phyloP scores from a whole-genome alignment of 116 monocot species.

The Papilionanthe hybrid region DNA sequence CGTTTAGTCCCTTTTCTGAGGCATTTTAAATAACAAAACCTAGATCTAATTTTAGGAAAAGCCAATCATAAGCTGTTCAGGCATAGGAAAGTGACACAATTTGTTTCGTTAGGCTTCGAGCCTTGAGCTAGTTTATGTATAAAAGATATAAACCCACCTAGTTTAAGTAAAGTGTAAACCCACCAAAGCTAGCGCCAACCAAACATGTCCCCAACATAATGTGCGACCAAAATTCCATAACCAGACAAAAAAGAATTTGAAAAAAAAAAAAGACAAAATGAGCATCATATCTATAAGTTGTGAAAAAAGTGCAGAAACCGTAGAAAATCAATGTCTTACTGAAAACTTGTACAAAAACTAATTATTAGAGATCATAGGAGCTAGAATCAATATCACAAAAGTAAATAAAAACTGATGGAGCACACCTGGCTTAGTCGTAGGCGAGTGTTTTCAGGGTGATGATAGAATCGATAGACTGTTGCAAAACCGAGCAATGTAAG shows the following conservation, averaged over 20 bases:
- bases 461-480: constrained; percentile 70
- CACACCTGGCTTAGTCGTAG: constrained; percentile 80
- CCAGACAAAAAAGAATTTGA: background rate
- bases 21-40: background rate
- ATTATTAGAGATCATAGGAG: background rate
- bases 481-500: constrained; percentile 72
- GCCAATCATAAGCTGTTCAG: too few relatives aligned
- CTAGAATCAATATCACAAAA: background rate
- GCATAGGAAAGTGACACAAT: too few relatives aligned
- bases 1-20: too few relatives aligned
- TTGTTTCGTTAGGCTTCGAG: too few relatives aligned
- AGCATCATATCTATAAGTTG: background rate
- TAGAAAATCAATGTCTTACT: background rate
- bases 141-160: too few relatives aligned
- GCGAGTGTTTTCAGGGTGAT: constrained; percentile 76
- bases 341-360: background rate
- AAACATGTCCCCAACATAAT: background rate
- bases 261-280: background rate
- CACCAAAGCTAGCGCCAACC: background rate
- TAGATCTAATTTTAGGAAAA: background rate
- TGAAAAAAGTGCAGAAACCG: background rate
- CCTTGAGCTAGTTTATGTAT: too few relatives aligned
- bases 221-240: background rate
- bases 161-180: too few relatives aligned
- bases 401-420: background rate